Conservation (phyloP, 345 rosid genomes). For the Isatis tinctoria region DNA sequence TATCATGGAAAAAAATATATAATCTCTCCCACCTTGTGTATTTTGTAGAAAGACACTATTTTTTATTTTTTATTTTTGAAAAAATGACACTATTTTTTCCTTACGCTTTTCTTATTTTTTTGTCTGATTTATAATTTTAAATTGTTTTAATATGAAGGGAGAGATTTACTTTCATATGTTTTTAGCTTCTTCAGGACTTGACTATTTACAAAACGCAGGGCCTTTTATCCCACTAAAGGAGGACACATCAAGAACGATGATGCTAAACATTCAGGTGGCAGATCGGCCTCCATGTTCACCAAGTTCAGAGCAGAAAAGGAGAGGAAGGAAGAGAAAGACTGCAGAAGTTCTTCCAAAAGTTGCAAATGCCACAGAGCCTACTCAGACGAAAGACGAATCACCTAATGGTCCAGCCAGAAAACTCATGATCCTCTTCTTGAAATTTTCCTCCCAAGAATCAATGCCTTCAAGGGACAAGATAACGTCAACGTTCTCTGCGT, state of each 20-base stretch:
- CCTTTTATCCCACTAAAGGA: too few relatives aligned
- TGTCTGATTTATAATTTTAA: too few relatives aligned
- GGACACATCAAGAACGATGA: neutral
- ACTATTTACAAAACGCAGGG: too few relatives aligned
- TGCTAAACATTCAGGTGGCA: slow-evolving; percentile 37
- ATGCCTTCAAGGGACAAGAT: slow-evolving; percentile 62
- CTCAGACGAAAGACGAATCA: slow-evolving; percentile 36
- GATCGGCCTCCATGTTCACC: slow-evolving; percentile 15
- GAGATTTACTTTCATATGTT: too few relatives aligned
- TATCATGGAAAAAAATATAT: too few relatives aligned
- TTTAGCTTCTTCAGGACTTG: too few relatives aligned
- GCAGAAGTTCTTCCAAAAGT: slow-evolving; percentile 20
- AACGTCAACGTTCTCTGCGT: slow-evolving; percentile 44
- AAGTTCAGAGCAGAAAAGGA: slow-evolving; percentile 30
- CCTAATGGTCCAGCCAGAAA: slow-evolving; percentile 36
- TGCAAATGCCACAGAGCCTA: slow-evolving; percentile 25
- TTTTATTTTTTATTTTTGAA: too few relatives aligned
- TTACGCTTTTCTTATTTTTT: too few relatives aligned
- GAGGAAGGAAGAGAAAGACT: slow-evolving; percentile 47
- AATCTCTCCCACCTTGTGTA: too few relatives aligned
- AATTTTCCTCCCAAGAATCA: slow-evolving; percentile 46
- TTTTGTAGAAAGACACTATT: too few relatives aligned
- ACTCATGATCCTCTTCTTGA: slow-evolving; percentile 55
- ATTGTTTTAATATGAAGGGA: too few relatives aligned
- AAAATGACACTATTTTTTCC: too few relatives aligned